phyloP scores from a whole-genome alignment of 805 yeast species.

The Saturnispora galanensis region DNA sequence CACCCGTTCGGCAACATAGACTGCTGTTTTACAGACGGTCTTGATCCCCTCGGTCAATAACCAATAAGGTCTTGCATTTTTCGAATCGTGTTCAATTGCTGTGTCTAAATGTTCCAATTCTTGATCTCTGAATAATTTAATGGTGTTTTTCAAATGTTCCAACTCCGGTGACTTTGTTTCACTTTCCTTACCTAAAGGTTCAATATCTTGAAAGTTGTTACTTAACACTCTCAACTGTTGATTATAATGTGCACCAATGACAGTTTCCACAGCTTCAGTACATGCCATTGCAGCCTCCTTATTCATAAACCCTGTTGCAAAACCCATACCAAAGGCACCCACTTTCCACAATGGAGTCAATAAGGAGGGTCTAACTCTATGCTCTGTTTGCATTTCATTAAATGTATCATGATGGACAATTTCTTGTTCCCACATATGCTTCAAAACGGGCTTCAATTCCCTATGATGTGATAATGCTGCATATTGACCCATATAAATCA shows the following conservation, averaged over 20 bases:
- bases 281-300: slow-evolving; percentile 99
- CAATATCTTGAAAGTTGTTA: slow-evolving; percentile 48
- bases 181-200: slow-evolving; percentile 23
- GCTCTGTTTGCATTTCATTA: slow-evolving; percentile 60
- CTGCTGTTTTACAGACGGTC: slow-evolving; percentile 74
- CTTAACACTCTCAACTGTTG: slow-evolving; percentile 72
- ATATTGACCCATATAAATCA: slow-evolving; percentile 87
- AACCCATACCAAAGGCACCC: slow-evolving; percentile 84
- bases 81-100: slow-evolving; percentile 86
- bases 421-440: slow-evolving; percentile 99
- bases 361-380: slow-evolving; percentile 84
- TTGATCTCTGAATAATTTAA: slow-evolving; percentile 79
- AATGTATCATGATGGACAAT: slow-evolving; percentile 83
- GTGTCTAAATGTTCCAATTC: slow-evolving; percentile 93
- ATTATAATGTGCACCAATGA: slow-evolving; percentile 93
- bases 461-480: slow-evolving; percentile 64
- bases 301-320: slow-evolving; percentile 74
- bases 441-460: slow-evolving; percentile 64
- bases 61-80: slow-evolving; percentile 86
- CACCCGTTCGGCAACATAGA: slow-evolving; percentile 81
- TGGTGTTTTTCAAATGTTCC: slow-evolving; percentile 44
- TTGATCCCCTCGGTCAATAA: slow-evolving; percentile 83
- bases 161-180: slow-evolving; percentile 45
- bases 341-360: slow-evolving; percentile 89
- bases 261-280: slow-evolving; percentile 97